Conservation (phyloP, 495 filamentous ascomycete genomes). For the Penicillium parvum region DNA sequence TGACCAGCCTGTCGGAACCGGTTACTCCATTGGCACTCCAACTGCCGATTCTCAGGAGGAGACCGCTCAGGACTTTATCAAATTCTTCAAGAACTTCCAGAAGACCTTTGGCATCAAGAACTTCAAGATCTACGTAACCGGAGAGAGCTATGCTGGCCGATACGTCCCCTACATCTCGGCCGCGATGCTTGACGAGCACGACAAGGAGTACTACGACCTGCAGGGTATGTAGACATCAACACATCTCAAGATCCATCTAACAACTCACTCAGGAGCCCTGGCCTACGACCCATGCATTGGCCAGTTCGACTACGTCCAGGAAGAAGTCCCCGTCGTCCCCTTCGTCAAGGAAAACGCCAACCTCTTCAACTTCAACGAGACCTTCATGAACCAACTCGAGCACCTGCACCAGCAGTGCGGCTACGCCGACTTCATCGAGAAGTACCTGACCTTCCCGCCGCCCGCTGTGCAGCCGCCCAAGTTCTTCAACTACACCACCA, state of each 20-base stretch:
- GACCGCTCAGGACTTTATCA: conserved; percentile 54
- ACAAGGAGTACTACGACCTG: conserved; percentile 46
- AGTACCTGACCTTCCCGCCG: conserved; percentile 54
- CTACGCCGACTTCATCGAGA: conserved; percentile 51
- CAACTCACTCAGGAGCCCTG: conserved; percentile 28
- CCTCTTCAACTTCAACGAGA: conserved; percentile 54
- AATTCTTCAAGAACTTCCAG: conserved; percentile 63
- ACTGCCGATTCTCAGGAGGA: conserved; percentile 52
- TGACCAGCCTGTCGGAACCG: conserved; percentile 54
- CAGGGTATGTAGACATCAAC: conserved; percentile 24
- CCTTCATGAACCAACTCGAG: conserved; percentile 47
- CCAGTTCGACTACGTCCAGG: conserved; percentile 36
- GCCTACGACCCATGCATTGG: conserved; percentile 42
- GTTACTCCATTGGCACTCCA: conserved; percentile 53
- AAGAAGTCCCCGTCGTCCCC: conserved; percentile 42
- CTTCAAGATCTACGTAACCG: conserved; percentile 58
- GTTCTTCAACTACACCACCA: conserved; percentile 26
- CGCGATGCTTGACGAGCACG: conserved; percentile 46
- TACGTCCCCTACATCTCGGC: conserved; percentile 55
- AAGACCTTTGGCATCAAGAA: conserved; percentile 56
- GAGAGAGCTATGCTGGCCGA: conserved; percentile 55
- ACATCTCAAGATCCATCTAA: not conserved
- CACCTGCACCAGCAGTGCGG: conserved; percentile 50
- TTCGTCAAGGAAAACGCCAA: conserved; percentile 48
- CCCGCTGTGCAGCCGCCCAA: conserved; percentile 37